These are phyloP conservation scores for Dichotomocladium elegans DNA, from an alignment of 371 early-diverging fungal genomes.

Conservation along the genomic window DNA sequence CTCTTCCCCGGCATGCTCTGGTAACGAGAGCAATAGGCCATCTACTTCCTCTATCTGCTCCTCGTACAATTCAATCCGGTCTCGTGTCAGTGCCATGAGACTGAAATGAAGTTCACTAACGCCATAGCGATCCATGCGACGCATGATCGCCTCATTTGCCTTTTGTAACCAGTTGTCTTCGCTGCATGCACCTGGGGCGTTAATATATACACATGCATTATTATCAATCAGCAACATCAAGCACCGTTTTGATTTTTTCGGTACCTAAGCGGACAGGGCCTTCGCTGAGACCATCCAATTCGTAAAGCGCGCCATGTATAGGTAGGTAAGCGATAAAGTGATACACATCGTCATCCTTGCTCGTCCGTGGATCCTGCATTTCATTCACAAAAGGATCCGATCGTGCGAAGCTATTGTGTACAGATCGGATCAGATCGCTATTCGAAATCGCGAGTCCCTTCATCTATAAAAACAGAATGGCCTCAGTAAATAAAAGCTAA, in stretches of 20 bases:
- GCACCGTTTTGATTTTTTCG: neutral
- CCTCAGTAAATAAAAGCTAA: neutral
- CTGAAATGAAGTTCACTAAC: constrained; percentile 79
- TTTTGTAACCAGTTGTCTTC: constrained; percentile 67
- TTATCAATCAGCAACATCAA: neutral
- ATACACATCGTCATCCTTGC: constrained; percentile 76
- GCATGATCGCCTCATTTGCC: constrained; percentile 69
- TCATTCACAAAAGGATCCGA: constrained; percentile 76
- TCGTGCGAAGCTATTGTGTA: constrained; percentile 85
- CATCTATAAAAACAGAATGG: constrained; percentile 35
- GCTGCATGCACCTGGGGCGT: constrained; percentile 48
- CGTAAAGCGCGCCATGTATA: constrained; percentile 73
- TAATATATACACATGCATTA: neutral
- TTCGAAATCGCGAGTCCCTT: constrained; percentile 83
- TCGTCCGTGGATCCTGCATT: constrained; percentile 47
- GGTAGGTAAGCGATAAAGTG: constrained; percentile 90
- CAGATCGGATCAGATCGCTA: constrained; percentile 73
- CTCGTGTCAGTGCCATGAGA: constrained; percentile 80
- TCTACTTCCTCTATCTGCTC: constrained; percentile 53
- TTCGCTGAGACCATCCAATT: constrained; percentile 83
- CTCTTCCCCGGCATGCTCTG: constrained; percentile 33
- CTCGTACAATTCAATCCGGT: constrained; percentile 54
- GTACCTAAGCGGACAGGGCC: constrained; percentile 67
- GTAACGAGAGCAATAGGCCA: constrained; percentile 30
- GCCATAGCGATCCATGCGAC: constrained; percentile 65